A percentile compares a stretch with the other conserved stretches of the same genome.
phyloP scores from a whole-genome alignment of 176 grass and related monocot genomes.

The Thalia dealbata region DNA sequence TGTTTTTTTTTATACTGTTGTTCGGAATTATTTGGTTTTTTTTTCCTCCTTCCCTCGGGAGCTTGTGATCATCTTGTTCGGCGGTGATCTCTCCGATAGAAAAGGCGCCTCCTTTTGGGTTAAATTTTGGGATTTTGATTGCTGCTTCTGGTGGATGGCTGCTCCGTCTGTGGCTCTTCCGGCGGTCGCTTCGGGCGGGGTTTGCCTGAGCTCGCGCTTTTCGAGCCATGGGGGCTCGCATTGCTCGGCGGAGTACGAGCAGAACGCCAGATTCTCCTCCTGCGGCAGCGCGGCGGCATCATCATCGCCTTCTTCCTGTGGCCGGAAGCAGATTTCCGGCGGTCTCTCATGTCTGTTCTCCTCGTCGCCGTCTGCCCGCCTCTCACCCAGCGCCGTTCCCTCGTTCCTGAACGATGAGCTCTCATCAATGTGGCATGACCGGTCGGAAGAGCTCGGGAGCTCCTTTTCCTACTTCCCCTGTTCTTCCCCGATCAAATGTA shows the following conservation, averaged over 20 bases:
- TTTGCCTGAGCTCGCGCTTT: conserved; percentile 1
- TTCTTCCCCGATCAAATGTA: conserved; percentile 1
- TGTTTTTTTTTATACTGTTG: background rate
- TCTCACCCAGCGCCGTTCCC: background rate
- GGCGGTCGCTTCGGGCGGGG: background rate
- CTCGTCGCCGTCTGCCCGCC: background rate
- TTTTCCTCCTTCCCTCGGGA: background rate
- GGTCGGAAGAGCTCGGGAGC: conserved; percentile 6
- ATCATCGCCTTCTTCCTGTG: background rate
- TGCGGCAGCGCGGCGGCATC: background rate
- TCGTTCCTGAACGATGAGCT: background rate
- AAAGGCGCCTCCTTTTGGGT: background rate
- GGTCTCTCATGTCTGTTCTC: conserved; percentile 19
- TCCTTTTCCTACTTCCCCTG: conserved; percentile 12
- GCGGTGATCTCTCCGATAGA: background rate
- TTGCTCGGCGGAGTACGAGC: conserved; percentile 2
- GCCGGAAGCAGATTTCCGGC: conserved; percentile 3
- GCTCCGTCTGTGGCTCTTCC: conserved; percentile 6
- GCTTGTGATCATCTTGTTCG: background rate
- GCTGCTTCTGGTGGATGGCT: background rate
- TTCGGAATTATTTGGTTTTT: background rate
- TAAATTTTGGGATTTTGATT: conserved; percentile 5
- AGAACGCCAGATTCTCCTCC: conserved; percentile 13
- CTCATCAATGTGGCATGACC: background rate
- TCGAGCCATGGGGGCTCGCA: background rate